A percentile compares a stretch with the other conserved stretches of the same genome.
phyloP scores from a whole-genome alignment of 2,329 filamentous ascomycete species.

The Paecilomyces variotii region DNA sequence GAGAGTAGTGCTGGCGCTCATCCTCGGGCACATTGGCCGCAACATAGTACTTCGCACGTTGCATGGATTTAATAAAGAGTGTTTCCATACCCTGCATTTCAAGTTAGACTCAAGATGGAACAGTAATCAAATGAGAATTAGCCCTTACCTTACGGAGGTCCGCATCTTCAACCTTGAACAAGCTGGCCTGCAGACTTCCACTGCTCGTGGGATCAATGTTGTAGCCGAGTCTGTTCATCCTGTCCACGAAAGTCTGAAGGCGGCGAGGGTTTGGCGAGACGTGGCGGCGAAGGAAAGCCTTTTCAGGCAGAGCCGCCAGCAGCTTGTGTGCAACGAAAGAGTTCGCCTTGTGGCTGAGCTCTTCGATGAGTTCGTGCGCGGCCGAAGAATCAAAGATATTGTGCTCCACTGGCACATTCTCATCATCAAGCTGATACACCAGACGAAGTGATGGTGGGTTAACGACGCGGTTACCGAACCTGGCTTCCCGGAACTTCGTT shows the following conservation, averaged over 20 bases:
- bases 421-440: conserved; percentile 89
- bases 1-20: conserved; percentile 76
- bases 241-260: conserved; percentile 80
- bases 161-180: conserved; percentile 84
- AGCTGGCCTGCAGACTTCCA: conserved; percentile 82
- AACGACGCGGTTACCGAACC: conserved; percentile 70
- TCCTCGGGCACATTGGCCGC: conserved; percentile 69
- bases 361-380: conserved; percentile 88
- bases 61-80: conserved; percentile 88
- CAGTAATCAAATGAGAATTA: background rate
- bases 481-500: conserved; percentile 81
- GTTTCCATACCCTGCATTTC: conserved; percentile 75
- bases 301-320: conserved; percentile 70
- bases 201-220: conserved; percentile 86
- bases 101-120: background rate
- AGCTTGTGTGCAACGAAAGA: conserved; percentile 81
- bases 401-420: conserved; percentile 92
- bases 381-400: conserved; percentile 91
- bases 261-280: conserved; percentile 77
- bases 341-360: conserved; percentile 90
- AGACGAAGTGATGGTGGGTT: conserved; percentile 80
- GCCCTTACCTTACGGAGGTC: conserved; percentile 67
- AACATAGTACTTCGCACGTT: conserved; percentile 90
- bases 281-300: conserved; percentile 86
- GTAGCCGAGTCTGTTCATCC: conserved; percentile 86